These are phyloP conservation scores for Nemania sp. DNA, from an alignment of 2,329 filamentous ascomycete species.

Conservation along the genomic window DNA sequence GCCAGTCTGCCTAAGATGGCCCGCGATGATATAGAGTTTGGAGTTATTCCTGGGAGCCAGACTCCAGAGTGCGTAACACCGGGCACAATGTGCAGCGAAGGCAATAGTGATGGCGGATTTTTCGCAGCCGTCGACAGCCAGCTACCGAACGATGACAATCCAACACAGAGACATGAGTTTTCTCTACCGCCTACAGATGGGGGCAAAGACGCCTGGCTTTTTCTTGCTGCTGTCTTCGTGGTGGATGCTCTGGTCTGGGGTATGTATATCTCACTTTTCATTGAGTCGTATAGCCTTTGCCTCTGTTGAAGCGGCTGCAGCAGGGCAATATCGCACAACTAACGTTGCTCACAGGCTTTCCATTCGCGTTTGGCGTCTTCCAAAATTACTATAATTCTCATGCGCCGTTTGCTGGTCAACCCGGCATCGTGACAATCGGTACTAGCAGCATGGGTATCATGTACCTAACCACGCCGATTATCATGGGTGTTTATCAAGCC, in stretches of 20 bases:
- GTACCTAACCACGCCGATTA: constrained; percentile 56
- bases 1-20: constrained; percentile 10
- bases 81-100: constrained; percentile 6
- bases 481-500: constrained; percentile 50
- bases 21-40: constrained; percentile 18
- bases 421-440: constrained; percentile 64
- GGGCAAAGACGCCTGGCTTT: constrained; percentile 43
- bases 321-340: constrained; percentile 11
- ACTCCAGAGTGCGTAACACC: constrained; percentile 18
- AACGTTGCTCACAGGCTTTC: constrained; percentile 55
- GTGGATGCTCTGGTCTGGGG: constrained; percentile 60
- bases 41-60: constrained; percentile 1
- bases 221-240: constrained; percentile 53
- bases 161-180: constrained; percentile 19
- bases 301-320: background rate
- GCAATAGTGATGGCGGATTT: constrained; percentile 8
- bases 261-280: constrained; percentile 30
- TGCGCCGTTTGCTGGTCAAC: constrained; percentile 57
- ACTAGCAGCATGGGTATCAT: constrained; percentile 65
- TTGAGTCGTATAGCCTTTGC: background rate
- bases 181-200: constrained; percentile 36
- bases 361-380: constrained; percentile 71
- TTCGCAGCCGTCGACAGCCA: constrained; percentile 7
- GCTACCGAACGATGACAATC: constrained; percentile 6
- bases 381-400: constrained; percentile 68